Evolutionary conservation across 257 asterid species (phyloP).

Genomic region (Galeopsis tetrahit): DNA sequence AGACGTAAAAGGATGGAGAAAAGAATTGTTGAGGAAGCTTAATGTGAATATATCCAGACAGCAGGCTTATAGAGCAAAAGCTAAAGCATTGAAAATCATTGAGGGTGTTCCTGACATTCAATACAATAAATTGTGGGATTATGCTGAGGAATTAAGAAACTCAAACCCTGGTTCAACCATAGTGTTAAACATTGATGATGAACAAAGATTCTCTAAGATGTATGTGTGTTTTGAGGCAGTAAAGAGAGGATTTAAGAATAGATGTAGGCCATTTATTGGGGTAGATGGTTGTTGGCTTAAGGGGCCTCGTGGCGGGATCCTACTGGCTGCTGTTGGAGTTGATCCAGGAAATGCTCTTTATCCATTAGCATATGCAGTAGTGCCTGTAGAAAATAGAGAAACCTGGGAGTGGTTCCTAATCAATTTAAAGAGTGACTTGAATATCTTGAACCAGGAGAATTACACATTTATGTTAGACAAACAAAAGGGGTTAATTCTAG

Average conservation of each 20-base stretch:
- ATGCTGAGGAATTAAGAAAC: background rate
- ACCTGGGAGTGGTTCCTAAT: background rate
- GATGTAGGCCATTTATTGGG: background rate
- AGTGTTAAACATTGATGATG: background rate
- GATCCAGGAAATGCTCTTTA: background rate
- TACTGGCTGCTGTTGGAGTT: background rate
- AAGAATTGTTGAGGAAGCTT: too few species aligned
- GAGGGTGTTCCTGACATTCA: background rate
- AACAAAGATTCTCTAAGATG: background rate
- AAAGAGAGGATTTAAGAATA: background rate
- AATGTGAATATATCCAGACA: too few species aligned
- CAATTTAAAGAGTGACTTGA: background rate
- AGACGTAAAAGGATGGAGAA: too few species aligned
- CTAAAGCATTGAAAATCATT: background rate
- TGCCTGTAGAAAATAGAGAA: background rate
- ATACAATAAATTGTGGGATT: background rate
- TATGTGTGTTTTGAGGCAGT: background rate
- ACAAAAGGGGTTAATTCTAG: background rate
- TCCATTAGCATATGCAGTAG: background rate
- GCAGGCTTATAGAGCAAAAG: background rate
- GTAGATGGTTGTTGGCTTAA: slow-evolving; percentile 15
- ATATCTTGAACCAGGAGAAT: background rate
- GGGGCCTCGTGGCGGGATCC: background rate
- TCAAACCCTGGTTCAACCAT: background rate
- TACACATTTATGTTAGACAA: background rate